Evolutionary conservation across 148 eudicot genomes (phyloP).

Genomic region (Diospyros kaki): DNA sequence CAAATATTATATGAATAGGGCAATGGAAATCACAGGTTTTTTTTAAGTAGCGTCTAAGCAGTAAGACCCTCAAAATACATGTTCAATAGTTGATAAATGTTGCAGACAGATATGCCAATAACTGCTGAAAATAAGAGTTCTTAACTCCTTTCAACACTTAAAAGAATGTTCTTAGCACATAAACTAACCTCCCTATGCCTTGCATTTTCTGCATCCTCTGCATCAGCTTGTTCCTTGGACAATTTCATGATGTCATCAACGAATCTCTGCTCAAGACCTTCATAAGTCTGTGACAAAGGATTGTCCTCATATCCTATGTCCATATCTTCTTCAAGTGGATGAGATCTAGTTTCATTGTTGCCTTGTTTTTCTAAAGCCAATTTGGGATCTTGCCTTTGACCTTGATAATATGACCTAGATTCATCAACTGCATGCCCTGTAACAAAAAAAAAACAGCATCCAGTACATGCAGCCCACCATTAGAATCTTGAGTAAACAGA

Average conservation of each 20-base stretch:
- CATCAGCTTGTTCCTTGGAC: conserved; percentile 47
- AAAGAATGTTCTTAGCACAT: neutral
- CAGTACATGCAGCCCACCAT: neutral
- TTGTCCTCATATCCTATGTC: conserved; percentile 55
- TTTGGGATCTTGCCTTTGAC: conserved; percentile 31
- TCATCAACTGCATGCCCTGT: conserved; percentile 30
- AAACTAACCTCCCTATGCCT: conserved; percentile 55
- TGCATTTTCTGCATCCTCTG: conserved; percentile 56
- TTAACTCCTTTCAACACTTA: too few species aligned
- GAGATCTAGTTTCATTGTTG: neutral
- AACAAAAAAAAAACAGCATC: conserved; percentile 3
- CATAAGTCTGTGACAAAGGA: conserved; percentile 29
- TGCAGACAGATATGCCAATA: too few species aligned
- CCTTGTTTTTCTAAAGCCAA: conserved; percentile 25
- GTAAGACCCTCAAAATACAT: neutral
- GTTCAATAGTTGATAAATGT: neutral
- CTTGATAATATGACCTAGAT: conserved; percentile 27
- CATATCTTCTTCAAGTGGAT: conserved; percentile 40
- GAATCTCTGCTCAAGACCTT: conserved; percentile 52
- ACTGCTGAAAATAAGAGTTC: too few species aligned
- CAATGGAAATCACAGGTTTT: neutral
- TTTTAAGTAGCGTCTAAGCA: neutral
- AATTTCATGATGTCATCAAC: conserved; percentile 37
- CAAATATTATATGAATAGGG: neutral
- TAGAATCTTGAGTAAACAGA: neutral